Evolutionary conservation across 305 asterid species (phyloP), one percentile per base, ranked within the genome.

Genomic region (Solanum hybrid): DNA sequence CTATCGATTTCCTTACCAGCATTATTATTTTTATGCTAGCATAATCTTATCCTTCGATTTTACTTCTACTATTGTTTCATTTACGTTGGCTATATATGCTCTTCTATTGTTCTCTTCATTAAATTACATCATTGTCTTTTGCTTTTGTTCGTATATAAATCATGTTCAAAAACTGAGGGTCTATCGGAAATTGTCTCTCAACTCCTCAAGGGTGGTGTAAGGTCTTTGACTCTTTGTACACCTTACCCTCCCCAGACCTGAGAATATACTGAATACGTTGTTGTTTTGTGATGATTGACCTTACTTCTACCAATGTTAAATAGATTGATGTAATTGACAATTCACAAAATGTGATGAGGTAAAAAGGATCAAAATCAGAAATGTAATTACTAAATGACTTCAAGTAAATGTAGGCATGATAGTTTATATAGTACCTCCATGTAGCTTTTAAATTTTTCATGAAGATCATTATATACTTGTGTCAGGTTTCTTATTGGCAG

Each of bases 381-480:
- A 75, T 75, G 81, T 16, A 75, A 75, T 75, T 13, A 40, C 87
- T 35, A 82, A 40, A 82, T 82, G 87, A 40, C 87, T 40, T 39
- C 22, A 40, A 81, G 86, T 81, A 81, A 40, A 81, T 18, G 73
- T 83, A 46, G 16, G 37, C 46, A 40, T 26, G 61, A 67, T 11
- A 67, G 8, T 67, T 34, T 34, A 24, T 69, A 64, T 34, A 26
- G 14, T 89, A 93, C 95, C 95, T 89, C 75, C 73, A 91, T 67
- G 89, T 93, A 39, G 89, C 33, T 61, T 29, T 64, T 87, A 84
- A 92, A 86, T 37, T 89, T 91, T 4, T 76, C 85, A 9, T 16
- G 87, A 84, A 94, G 91, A 86, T 37, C 51, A 14, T 24, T 89
- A 91, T 84, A 89, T 89, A 91, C 94, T 40, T 61, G 86, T 40